phyloP scores from a whole-genome alignment of 2,329 filamentous ascomycete species.

The Calonectria ilicicola region DNA sequence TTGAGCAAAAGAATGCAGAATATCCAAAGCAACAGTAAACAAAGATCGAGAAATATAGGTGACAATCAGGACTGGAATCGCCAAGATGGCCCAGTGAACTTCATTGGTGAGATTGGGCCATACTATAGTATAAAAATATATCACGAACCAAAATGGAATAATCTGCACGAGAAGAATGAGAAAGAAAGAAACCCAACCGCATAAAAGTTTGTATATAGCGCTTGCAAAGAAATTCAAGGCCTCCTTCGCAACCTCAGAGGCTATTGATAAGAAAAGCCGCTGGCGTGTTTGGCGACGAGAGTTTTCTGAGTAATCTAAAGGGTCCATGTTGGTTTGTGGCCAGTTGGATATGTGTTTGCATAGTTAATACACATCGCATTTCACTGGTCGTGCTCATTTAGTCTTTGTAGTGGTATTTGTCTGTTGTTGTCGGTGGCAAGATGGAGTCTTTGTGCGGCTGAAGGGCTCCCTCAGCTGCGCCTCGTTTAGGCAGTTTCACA shows the following conservation, averaged over 20 bases:
- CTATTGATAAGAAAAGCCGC: constrained; percentile 2
- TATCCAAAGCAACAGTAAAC: neutral
- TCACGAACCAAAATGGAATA: neutral
- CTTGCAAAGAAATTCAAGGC: neutral
- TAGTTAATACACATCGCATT: neutral
- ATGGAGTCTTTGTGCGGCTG: neutral
- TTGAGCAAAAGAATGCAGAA: constrained; percentile 3
- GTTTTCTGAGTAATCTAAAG: neutral
- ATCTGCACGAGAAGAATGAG: neutral
- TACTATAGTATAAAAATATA: neutral
- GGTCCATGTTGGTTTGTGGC: neutral
- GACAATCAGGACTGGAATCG: neutral
- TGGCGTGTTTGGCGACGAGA: neutral
- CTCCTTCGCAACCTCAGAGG: constrained; percentile 8
- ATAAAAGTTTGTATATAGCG: neutral
- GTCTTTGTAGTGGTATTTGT: neutral
- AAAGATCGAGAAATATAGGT: constrained; percentile 1
- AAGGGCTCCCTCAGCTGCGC: neutral
- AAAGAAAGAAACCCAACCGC: neutral
- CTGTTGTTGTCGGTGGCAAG: neutral
- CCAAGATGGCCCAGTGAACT: neutral
- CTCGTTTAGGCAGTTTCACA: neutral
- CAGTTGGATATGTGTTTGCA: neutral
- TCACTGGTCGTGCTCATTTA: neutral
- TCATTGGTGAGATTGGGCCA: neutral